Evolutionary conservation across 495 filamentous ascomycete species (phyloP).

Genomic region (Annulohypoxylon bovei): DNA sequence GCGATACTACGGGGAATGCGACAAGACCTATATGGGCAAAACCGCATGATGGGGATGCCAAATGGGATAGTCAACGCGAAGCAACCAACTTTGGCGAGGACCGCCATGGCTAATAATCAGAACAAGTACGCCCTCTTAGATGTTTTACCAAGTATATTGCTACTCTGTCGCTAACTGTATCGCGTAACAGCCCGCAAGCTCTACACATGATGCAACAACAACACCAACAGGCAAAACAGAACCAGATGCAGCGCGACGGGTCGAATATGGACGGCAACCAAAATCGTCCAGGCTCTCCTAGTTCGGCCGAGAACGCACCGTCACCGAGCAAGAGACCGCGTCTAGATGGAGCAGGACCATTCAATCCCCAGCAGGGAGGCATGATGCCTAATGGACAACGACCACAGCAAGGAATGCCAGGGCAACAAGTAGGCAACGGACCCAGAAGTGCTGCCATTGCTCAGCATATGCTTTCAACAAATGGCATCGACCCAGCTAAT

Average conservation of each 20-base stretch:
- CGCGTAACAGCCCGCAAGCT: conserved; percentile 64
- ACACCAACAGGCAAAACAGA: too few relatives aligned
- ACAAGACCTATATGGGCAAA: conserved; percentile 56
- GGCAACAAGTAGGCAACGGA: conserved; percentile 73
- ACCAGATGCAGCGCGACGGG: conserved; percentile 84
- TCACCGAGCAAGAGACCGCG: conserved; percentile 94
- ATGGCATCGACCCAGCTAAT: conserved; percentile 77
- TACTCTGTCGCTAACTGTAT: conserved; percentile 37
- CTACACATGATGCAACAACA: conserved; percentile 76
- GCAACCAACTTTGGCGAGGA: conserved; percentile 68
- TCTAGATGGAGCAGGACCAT: conserved; percentile 72
- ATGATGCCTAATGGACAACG: conserved; percentile 83
- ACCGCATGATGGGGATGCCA: conserved; percentile 67
- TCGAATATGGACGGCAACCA: conserved; percentile 89
- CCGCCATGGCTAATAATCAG: conserved; percentile 81
- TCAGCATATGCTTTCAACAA: conserved; percentile 73
- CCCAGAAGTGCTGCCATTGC: conserved; percentile 59
- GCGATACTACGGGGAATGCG: conserved; percentile 74
- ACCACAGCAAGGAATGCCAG: conserved; percentile 75
- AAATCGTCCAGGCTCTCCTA: conserved; percentile 81
- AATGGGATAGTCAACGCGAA: conserved; percentile 60
- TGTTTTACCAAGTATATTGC: neutral
- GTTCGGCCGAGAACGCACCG: conserved; percentile 84
- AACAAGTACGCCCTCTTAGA: conserved; percentile 64
- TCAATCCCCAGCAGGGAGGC: conserved; percentile 71